Percentiles rank a stretch among this genome's conserved stretches.
Evolutionary conservation across 1,284 basidiomycete genomes (phyloP).

Genomic region (Tetrapyrgos nigripes): DNA sequence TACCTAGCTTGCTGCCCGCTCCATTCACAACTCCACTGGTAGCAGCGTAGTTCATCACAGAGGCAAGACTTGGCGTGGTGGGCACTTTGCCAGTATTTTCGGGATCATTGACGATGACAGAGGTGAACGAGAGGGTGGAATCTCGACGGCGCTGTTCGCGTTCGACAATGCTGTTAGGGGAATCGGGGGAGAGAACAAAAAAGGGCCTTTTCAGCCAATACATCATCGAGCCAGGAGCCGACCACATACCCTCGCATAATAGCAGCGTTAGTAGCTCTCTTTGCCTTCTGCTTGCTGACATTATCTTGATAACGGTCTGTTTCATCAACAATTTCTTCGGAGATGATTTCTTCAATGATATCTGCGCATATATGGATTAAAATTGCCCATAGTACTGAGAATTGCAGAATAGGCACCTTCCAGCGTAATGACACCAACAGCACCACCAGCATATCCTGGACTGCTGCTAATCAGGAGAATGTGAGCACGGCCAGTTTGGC

Average conservation of each 20-base stretch:
- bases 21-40: neutral
- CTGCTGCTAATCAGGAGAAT: constrained; percentile 87
- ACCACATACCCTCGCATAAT: constrained; percentile 79
- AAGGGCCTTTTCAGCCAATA: neutral
- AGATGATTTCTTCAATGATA: constrained; percentile 74
- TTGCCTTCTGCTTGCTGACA: constrained; percentile 75
- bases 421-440: constrained; percentile 82
- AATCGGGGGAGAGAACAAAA: neutral
- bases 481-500: constrained; percentile 96
- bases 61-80: neutral
- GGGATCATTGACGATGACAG: neutral
- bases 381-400: constrained; percentile 3
- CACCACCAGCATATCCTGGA: constrained; percentile 83
- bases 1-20: too few relatives aligned
- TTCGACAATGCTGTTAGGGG: constrained; percentile 38
- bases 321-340: constrained; percentile 90
- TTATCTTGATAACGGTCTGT: constrained; percentile 91
- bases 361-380: neutral
- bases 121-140: constrained; percentile 11
- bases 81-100: neutral
- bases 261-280: constrained; percentile 72
- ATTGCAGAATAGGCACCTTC: constrained; percentile 63
- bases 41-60: neutral
- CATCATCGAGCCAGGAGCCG: neutral
- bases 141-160: constrained; percentile 27